Evolutionary conservation across 2,329 filamentous ascomycete species (phyloP), one percentile per base, ranked within the genome.

Genomic region (Calonectria pteridis): DNA sequence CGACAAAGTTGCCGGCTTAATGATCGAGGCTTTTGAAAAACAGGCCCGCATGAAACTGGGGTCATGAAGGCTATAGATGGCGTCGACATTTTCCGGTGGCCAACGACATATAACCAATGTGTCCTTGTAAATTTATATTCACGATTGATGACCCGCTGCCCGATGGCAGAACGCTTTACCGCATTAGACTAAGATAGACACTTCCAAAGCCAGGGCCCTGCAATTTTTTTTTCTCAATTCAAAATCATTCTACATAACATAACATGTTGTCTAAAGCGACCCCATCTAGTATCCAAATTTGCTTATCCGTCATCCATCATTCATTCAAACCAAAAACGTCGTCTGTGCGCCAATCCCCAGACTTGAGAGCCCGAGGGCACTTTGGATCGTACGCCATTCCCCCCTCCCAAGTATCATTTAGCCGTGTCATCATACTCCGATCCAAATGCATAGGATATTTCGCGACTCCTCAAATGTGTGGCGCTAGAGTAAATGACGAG

Each of bases 1-100:
- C 77, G 93, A 95, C 37, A 95, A 94, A 85, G 92, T 98, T 76
- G 96, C 95, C 1, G 92, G 92, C 5, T 89, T 94, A 76, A 98
- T 99, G 95, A 94, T 98, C 77, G 93, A 94, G 83, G 96, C 97
- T 1, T 99, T 99, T 87, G 96, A 98, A 86, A 91, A 91, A 84
- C 89, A 94, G 81, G 95, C 97, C 7, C 87, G 87, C 81, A 87
- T 90, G 79, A 81, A 80, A 67, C 74, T 85, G 9, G 77, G 75
- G 29, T 69, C 67, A 31, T 74, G 68, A 35, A 77, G 65, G 49
- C 73, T 77, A 20, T 80, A 49, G 70, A 11, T n/a, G 20, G 31
- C 18, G 26, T 26, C 31, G n/a, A 37, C 33, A 28, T 23, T 9
- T 31, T n/a, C 18, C n/a, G 18, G n/a, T 26, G 9, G 23, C 23